Evolutionary conservation across 2,329 filamentous ascomycete genomes (phyloP).

Genomic region (Bipolaris cookei): DNA sequence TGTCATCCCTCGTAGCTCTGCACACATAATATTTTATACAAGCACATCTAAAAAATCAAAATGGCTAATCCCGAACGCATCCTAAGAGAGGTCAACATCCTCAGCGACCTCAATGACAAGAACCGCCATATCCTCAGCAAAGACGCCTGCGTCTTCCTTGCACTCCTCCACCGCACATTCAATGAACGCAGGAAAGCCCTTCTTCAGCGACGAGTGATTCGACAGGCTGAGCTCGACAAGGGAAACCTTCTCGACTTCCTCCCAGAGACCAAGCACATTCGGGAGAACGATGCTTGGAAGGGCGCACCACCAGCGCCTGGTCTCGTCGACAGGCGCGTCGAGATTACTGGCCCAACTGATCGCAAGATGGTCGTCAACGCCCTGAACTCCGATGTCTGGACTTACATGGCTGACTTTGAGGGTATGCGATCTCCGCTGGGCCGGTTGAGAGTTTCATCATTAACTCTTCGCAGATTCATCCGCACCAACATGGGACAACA

Average conservation of each 20-base stretch:
- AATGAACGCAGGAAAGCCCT: slow-evolving; percentile 86
- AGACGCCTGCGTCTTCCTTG: slow-evolving; percentile 88
- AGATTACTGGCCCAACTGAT: slow-evolving; percentile 97
- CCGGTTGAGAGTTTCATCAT: neutral
- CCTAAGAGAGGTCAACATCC: slow-evolving; percentile 86
- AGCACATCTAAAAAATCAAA: slow-evolving; percentile 19
- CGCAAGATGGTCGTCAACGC: slow-evolving; percentile 99
- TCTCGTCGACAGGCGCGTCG: slow-evolving; percentile 88
- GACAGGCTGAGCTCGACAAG: slow-evolving; percentile 92
- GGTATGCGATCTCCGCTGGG: slow-evolving; percentile 60
- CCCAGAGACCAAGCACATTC: slow-evolving; percentile 92
- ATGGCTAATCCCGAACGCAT: slow-evolving; percentile 68
- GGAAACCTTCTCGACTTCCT: slow-evolving; percentile 91
- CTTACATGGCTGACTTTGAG: slow-evolving; percentile 99
- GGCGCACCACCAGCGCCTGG: slow-evolving; percentile 90
- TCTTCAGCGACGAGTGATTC: slow-evolving; percentile 81
- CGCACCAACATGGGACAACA: slow-evolving; percentile 98
- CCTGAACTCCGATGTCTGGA: slow-evolving; percentile 94
- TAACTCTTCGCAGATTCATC: slow-evolving; percentile 72
- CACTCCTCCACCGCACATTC: slow-evolving; percentile 93
- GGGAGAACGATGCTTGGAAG: slow-evolving; percentile 92
- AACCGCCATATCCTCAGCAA: slow-evolving; percentile 92
- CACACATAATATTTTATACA: slow-evolving; percentile 10
- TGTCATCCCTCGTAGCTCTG: slow-evolving; percentile 14
- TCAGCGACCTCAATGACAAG: slow-evolving; percentile 76